Conservation (phyloP, 768 basidiomycete genomes). For the Rhodotorula kratochvilovae region DNA sequence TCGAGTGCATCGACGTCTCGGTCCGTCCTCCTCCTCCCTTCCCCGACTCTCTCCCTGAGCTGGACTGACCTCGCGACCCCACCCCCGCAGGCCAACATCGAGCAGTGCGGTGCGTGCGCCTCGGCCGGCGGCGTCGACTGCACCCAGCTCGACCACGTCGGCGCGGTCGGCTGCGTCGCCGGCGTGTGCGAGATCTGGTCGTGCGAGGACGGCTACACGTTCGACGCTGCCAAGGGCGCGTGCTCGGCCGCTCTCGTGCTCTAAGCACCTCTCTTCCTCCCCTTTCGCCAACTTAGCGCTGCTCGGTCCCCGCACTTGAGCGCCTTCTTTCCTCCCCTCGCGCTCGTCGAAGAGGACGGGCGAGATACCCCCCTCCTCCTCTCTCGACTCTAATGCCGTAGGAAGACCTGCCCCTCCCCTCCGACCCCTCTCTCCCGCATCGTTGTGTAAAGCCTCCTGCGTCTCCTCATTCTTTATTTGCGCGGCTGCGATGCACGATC, state of each 20-base stretch:
- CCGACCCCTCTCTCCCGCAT: too few species aligned
- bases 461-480: too few species aligned
- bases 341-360: too few species aligned
- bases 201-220: conserved; percentile 6
- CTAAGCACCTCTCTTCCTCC: too few species aligned
- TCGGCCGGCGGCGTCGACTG: conserved; percentile 10
- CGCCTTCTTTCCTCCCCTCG: too few species aligned
- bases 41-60: neutral
- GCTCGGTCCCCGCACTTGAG: too few species aligned
- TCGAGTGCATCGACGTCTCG: conserved; percentile 25
- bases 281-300: too few species aligned
- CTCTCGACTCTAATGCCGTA: too few species aligned
- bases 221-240: neutral
- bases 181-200: conserved; percentile 15
- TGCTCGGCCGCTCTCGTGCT: neutral
- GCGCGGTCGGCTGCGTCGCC: conserved; percentile 2
- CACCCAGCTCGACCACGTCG: neutral
- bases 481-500: too few species aligned
- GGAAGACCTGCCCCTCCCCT: too few species aligned
- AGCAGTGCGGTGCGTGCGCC: conserved; percentile 18
- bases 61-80: neutral
- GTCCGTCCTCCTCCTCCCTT: neutral
- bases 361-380: too few species aligned
- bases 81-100: neutral
- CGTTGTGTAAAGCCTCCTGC: too few species aligned